Evolutionary conservation across 129 eudicot genomes (phyloP), one percentile per base, ranked within the genome.

Genomic region (Rutidosis leptorrhynchoides): DNA sequence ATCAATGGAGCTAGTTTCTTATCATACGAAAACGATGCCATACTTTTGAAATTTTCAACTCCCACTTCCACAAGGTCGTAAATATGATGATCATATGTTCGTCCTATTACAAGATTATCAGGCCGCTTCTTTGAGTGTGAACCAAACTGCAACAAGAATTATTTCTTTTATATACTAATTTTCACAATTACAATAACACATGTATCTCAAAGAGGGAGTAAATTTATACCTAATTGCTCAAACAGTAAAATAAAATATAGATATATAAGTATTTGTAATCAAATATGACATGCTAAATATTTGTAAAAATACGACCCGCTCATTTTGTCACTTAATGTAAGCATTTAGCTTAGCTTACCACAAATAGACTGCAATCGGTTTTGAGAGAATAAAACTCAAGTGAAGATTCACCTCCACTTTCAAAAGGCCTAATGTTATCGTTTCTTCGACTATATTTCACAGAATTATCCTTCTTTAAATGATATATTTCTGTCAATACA

Each of bases 21-120:
- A 71, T 89, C 95, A 30, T 89, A 86, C 6, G 89, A 78, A 70
- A 70, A 93, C 14, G 99, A 82, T 15, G 68, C 73, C 85, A 89
- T 81, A 74, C 97, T 82, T 84, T 71, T 89, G 60, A 86, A 94
- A 77, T 94, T 86, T 70, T 94, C 97, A 56, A 94, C 83, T 28
- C 99, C 99, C 35, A 94, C 70, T 83, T 94, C 99, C 29, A 94
- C 90, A 60, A 94, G 96, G 70, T 94, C 99, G 66, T 89, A 94
- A 10, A 94, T 74, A 60, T 94, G 99, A 62, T 94, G 95, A 80
- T 94, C 99, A 72, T 94, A 94, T 17, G 74, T 71, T 63, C 99
- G 74, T 15, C 97, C 99, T 62, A 93, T 75, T 24, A 93, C 99
- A 46, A 93, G 99, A 75, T 93, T 93, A 70, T 93, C 84, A 0